Conservation (phyloP, 768 basidiomycete genomes). For the Fomitopsis serialis region DNA sequence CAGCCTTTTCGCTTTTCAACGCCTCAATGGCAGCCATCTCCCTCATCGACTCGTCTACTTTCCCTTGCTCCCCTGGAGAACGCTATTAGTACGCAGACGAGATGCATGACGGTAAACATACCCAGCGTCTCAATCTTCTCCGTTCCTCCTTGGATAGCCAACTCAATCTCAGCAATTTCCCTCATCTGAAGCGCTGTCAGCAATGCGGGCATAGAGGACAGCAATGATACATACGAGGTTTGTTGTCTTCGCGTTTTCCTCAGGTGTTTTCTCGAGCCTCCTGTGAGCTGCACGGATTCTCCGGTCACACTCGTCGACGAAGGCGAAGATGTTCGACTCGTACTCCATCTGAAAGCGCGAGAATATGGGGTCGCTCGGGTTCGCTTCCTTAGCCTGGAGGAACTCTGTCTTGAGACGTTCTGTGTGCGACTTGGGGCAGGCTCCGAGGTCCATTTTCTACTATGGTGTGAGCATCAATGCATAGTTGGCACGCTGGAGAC, state of each 20-base stretch:
- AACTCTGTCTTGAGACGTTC: constrained; percentile 92
- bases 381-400: constrained; percentile 68
- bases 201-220: not conserved
- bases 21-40: constrained; percentile 98
- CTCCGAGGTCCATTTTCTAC: constrained; percentile 99
- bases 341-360: constrained; percentile 91
- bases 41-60: constrained; percentile 97
- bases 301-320: constrained; percentile 98
- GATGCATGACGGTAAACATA: constrained; percentile 27
- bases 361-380: constrained; percentile 77
- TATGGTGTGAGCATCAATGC: not conserved
- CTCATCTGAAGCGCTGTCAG: constrained; percentile 60
- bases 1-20: constrained; percentile 89
- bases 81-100: constrained; percentile 1
- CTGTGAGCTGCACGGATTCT: constrained; percentile 91
- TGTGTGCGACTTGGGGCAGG: constrained; percentile 95
- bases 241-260: constrained; percentile 99
- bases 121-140: constrained; percentile 96
- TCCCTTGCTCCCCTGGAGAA: constrained; percentile 86
- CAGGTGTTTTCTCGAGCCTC: constrained; percentile 97
- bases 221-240: constrained; percentile 61
- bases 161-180: constrained; percentile 98
- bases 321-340: constrained; percentile 89
- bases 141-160: constrained; percentile 97
- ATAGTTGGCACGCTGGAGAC: not conserved